Percentiles rank a stretch among this genome's conserved stretches.
phyloP scores from a whole-genome alignment of 192 early-diverging fungal species.

The Coemansia sp. region DNA sequence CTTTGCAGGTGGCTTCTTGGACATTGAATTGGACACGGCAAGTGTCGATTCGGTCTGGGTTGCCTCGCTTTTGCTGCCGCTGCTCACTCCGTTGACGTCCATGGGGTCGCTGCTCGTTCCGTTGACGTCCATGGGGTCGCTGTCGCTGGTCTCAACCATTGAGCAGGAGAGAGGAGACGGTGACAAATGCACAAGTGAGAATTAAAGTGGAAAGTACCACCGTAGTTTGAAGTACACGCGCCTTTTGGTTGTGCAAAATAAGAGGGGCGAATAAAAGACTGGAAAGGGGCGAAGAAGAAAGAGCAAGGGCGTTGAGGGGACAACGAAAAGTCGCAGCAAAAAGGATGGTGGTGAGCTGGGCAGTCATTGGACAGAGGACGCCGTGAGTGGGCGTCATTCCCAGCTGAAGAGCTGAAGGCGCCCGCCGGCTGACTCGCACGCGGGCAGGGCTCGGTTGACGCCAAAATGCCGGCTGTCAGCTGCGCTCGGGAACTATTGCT shows the following conservation, averaged over 20 bases:
- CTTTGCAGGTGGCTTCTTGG: slow-evolving; percentile 39
- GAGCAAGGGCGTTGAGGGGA: neutral
- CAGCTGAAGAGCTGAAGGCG: neutral
- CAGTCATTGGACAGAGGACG: slow-evolving; percentile 1
- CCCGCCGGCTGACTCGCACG: slow-evolving; percentile 2
- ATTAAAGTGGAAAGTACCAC: slow-evolving; percentile 1
- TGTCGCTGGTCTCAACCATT: slow-evolving; percentile 50
- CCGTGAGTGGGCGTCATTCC: slow-evolving; percentile 1
- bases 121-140: slow-evolving; percentile 34
- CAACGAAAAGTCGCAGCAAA: neutral
- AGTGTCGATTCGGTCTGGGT: slow-evolving; percentile 10
- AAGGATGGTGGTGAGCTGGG: neutral
- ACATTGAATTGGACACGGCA: slow-evolving; percentile 4
- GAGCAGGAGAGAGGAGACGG: neutral
- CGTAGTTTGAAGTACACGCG: neutral
- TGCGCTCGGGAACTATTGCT: neutral
- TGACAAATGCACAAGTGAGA: neutral
- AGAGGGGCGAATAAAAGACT: neutral
- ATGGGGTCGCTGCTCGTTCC: slow-evolving; percentile 13
- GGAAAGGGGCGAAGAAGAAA: neutral
- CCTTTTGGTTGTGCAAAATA: neutral
- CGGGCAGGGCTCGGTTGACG: slow-evolving; percentile 4
- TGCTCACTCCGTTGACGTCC: slow-evolving; percentile 11
- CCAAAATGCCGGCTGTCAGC: neutral
- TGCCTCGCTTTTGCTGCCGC: slow-evolving; percentile 21